phyloP scores from a whole-genome alignment of 176 grass and related monocot species.

The Panicum miliaceum region DNA sequence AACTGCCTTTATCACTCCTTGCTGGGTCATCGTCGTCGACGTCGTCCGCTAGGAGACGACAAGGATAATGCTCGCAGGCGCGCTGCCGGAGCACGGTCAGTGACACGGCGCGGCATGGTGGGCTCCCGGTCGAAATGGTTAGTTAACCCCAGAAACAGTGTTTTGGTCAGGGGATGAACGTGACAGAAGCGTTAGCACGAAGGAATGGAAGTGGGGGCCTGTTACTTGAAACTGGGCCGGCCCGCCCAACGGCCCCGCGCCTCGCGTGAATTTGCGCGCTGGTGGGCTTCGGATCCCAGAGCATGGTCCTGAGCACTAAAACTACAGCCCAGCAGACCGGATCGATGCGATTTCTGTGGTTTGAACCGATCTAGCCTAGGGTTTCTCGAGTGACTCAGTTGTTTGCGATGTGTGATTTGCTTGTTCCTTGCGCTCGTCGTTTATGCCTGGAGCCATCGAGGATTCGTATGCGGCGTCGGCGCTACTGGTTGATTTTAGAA shows the following conservation, averaged over 20 bases:
- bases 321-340: not conserved
- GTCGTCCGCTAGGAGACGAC: not conserved
- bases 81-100: not conserved
- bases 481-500: not conserved
- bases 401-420: not conserved
- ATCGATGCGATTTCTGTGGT: not conserved
- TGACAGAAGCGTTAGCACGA: not conserved
- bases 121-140: not conserved
- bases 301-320: not conserved
- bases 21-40: not conserved
- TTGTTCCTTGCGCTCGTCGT: not conserved
- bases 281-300: not conserved
- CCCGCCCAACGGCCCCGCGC: too few relatives aligned
- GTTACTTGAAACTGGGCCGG: not conserved
- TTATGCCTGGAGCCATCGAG: not conserved
- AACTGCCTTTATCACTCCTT: not conserved
- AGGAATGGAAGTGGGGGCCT: not conserved
- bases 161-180: not conserved
- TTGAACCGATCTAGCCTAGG: not conserved
- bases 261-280: not conserved
- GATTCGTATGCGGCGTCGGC: not conserved
- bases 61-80: too few relatives aligned
- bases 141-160: too few relatives aligned
- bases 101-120: not conserved
- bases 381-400: not conserved